Base-by-base conservation (phyloP, 2,329 filamentous ascomycete species). In the Xylariaceae sp. region DNA sequence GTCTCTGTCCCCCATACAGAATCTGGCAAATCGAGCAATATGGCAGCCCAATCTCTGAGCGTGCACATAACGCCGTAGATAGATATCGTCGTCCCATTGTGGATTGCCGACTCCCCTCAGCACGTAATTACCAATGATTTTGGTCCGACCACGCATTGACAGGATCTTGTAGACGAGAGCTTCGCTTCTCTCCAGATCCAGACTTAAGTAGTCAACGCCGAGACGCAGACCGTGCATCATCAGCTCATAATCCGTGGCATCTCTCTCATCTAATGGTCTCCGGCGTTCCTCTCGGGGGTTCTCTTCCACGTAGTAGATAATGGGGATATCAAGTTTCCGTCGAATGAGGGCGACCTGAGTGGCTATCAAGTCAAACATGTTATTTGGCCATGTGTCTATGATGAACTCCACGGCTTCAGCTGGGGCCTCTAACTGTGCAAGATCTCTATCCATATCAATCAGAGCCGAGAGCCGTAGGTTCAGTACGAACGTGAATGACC, bases 181-280 rank as follows among this genome's bases (percentile, higher is more conserved):
- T 51, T 82, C 76, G 45, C 76, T 79, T 42, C 84, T 77, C 39
- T 82, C 80, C 13, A 90, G 72, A 68, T 89, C 85, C 4, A 89
- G 73, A 39, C 82, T 84, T 55, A 86, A 68, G 64, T 85, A 89
- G 56, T 88, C 86, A 1, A 87, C 84, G 1, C 82, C 85, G 50
- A 89, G 77, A 11, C 86, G 82, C 18, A 89, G 73, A 4, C 86
- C 87, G 62, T 88, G 83, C 47, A 83, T 78, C 18, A 88, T 76
- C 34, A 88, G 73, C 57, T 81, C 77, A 11, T 83, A 72, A 66
- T 88, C 87, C 55, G 76, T 70, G 5, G 70, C 54, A 56, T 76
- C 70, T 58, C 71, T 74, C 61, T 78, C 76, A 10, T 74, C 73
- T 2, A 68, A 64, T 1, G 72, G 47, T 37, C 76, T 70, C 45